phyloP scores from a whole-genome alignment of 768 basidiomycete genomes.

The Xerocomus brunneocitrinus region DNA sequence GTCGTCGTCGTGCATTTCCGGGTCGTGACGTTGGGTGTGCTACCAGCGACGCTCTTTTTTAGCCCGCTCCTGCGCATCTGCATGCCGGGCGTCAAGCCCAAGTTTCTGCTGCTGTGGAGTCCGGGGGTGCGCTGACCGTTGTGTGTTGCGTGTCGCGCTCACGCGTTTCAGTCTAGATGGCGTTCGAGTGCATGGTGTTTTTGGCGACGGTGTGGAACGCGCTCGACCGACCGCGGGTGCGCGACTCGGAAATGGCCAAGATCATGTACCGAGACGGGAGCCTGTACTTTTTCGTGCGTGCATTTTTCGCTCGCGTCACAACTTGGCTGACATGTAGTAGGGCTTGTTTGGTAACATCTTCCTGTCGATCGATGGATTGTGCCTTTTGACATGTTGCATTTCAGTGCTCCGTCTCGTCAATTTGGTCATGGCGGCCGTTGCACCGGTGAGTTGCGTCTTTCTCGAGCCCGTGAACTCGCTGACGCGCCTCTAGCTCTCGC shows the following conservation, averaged over 20 bases:
- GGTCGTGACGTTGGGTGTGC: no score
- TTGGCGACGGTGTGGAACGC: conserved; percentile 27
- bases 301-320: neutral
- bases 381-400: neutral
- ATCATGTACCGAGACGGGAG: conserved; percentile 29
- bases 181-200: conserved; percentile 31
- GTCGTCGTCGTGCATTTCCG: neutral
- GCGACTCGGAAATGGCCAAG: conserved; percentile 14
- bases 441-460: neutral
- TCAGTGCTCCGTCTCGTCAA: neutral
- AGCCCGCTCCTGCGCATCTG: conserved; percentile 17
- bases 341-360: conserved; percentile 22
- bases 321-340: conserved; percentile 2
- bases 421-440: neutral
- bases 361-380: neutral
- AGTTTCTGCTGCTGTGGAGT: conserved; percentile 24
- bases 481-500: conserved; percentile 10
- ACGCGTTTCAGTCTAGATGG: conserved; percentile 14
- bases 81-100: conserved; percentile 15
- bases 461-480: neutral
- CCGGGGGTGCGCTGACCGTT: conserved; percentile 22
- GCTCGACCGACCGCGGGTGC: conserved; percentile 22
- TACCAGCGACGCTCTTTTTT: conserved; percentile 14
- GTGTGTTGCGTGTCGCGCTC: neutral
- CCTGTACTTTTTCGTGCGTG: conserved; percentile 26